Percentiles rank a stretch among this genome's conserved stretches.
phyloP scores from a whole-genome alignment of 2,329 filamentous ascomycete genomes.

The Phialophora expanda region DNA sequence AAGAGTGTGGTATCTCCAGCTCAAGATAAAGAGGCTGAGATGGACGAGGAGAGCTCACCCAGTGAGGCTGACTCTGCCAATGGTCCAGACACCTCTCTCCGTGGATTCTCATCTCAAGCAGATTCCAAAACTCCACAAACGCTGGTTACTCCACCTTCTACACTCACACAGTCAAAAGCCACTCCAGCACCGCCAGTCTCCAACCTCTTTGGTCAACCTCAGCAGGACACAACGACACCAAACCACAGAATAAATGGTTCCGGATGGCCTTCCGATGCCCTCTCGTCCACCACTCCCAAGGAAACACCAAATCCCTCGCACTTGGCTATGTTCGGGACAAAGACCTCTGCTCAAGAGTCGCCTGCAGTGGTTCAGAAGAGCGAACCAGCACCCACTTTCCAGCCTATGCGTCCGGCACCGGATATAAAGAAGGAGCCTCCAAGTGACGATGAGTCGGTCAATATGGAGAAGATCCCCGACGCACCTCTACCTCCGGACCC shows the following conservation, averaged over 20 bases:
- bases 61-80: slow-evolving; percentile 29
- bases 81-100: slow-evolving; percentile 20
- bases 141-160: slow-evolving; percentile 38
- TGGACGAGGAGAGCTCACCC: slow-evolving; percentile 36
- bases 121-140: slow-evolving; percentile 25
- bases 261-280: slow-evolving; percentile 33
- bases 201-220: slow-evolving; percentile 45
- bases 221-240: slow-evolving; percentile 38
- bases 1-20: slow-evolving; percentile 33
- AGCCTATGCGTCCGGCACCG: slow-evolving; percentile 38
- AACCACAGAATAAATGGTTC: slow-evolving; percentile 43
- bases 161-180: slow-evolving; percentile 37
- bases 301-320: slow-evolving; percentile 41
- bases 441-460: slow-evolving; percentile 42
- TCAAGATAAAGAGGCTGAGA: slow-evolving; percentile 41
- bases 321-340: slow-evolving; percentile 44
- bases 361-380: slow-evolving; percentile 42
- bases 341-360: slow-evolving; percentile 39
- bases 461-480: slow-evolving; percentile 44
- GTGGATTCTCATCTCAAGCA: slow-evolving; percentile 15
- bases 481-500: slow-evolving; percentile 55
- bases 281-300: slow-evolving; percentile 39
- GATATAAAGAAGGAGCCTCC: slow-evolving; percentile 46
- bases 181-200: slow-evolving; percentile 43
- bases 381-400: slow-evolving; percentile 39